Base-by-base conservation (phyloP, 441 rosid genomes). In the Erodium texanum region DNA sequence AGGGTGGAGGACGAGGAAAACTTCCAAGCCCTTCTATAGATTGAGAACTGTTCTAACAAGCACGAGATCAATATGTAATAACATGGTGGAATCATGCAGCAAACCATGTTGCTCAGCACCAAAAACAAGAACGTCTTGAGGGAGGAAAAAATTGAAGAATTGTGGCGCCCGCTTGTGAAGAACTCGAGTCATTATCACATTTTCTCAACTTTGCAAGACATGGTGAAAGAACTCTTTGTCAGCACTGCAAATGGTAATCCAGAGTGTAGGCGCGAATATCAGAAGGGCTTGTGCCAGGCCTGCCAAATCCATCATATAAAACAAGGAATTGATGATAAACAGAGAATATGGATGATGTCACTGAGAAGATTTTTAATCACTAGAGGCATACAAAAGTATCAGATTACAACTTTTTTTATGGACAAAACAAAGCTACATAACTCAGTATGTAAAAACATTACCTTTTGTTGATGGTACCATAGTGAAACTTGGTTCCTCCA, bases 201-300 rank as follows among this genome's bases (percentile, higher is more conserved):
- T 14, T 50, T 14, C 19, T 15, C 56, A 1, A 27, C 29, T 27
- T 27, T 27, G 29, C 29, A 27, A 4, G 29, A 27, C 29, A 27
- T 27, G 29, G 29, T 27, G 29, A 4, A 27, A 27, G 29, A 27
- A 27, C 19, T 15, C 56, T 50, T n/a, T 64, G 52, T 90, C 84
- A 90, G n/a, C 81, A 84, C 77, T 82, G 90, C 78, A 86, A 66
- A 81, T 90, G 96, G 73, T 89, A 64, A 65, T 87, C 96, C n/a
- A 93, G 93, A 64, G 86, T 79, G 59, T 78, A 87, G 71, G 95
- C 92, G 0, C 76, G 84, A 19, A 86, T 87, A 74, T 90, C 97
- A 14, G 97, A 90, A 65, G 98, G 93, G 75, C 92, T 84, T 16
- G 97, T 83, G 71, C 97, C 96, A 23, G 94, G 97, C 86, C 97